phyloP scores from a whole-genome alignment of 2,329 filamentous ascomycete species.

The Verruconis gallopava region DNA sequence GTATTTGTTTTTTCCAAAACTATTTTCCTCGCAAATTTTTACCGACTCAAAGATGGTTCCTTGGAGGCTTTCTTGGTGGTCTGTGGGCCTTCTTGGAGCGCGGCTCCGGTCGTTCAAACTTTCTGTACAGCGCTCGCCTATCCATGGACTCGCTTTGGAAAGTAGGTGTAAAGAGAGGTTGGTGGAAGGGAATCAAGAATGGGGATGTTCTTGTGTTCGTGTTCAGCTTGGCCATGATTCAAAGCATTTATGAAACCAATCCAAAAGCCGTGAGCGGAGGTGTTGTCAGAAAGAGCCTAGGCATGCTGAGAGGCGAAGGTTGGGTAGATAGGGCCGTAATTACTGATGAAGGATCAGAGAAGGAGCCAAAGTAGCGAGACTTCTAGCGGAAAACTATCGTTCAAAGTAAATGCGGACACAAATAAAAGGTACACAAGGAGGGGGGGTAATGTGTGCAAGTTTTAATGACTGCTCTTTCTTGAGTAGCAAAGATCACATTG shows the following conservation, averaged over 20 bases:
- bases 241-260: conserved; percentile 62
- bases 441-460: background rate
- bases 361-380: conserved; percentile 3
- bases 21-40: conserved; percentile 62
- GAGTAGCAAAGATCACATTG: background rate
- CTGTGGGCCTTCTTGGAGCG: conserved; percentile 72
- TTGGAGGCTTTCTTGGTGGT: conserved; percentile 75
- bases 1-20: conserved; percentile 76
- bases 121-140: conserved; percentile 66
- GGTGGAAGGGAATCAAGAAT: conserved; percentile 72
- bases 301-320: conserved; percentile 62
- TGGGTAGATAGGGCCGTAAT: conserved; percentile 48
- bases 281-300: conserved; percentile 57
- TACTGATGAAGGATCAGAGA: conserved; percentile 4
- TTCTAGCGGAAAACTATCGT: conserved; percentile 5
- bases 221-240: conserved; percentile 61
- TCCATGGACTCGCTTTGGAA: conserved; percentile 81
- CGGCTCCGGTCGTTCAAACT: conserved; percentile 50
- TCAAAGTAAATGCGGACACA: background rate
- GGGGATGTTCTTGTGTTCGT: conserved; percentile 81
- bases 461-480: background rate
- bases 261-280: conserved; percentile 54
- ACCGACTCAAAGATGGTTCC: conserved; percentile 75
- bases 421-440: background rate
- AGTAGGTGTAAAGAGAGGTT: conserved; percentile 77